Evolutionary conservation across 371 early-diverging fungal species (phyloP).

Genomic region (Circinella minor): DNA sequence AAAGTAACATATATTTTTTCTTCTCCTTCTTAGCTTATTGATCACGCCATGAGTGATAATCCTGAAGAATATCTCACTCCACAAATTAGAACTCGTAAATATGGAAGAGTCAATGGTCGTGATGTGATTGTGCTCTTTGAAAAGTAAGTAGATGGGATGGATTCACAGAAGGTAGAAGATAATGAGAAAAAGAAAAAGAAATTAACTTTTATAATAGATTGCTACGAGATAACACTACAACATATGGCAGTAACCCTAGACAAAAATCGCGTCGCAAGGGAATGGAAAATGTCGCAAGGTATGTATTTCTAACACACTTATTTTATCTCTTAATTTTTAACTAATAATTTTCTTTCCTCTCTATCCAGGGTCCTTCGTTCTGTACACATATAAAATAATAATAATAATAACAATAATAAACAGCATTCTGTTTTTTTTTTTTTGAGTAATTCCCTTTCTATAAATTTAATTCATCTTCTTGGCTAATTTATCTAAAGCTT

Average conservation of each 20-base stretch:
- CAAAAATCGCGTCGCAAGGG: constrained; percentile 39
- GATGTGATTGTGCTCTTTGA: constrained; percentile 77
- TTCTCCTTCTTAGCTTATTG: constrained; percentile 50
- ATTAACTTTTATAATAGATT: constrained; percentile 12
- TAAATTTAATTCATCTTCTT: constrained; percentile 26
- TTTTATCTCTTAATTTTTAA: too few relatives aligned
- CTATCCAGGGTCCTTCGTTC: constrained; percentile 41
- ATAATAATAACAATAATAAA: not conserved
- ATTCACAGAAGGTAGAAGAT: too few relatives aligned
- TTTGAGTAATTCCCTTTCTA: not conserved
- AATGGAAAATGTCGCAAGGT: constrained; percentile 60
- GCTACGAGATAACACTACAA: constrained; percentile 20
- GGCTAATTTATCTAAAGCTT: constrained; percentile 39
- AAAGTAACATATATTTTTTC: not conserved
- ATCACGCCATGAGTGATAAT: constrained; percentile 67
- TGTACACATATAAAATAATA: constrained; percentile 27
- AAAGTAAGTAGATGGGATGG: constrained; percentile 68
- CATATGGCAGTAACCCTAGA: constrained; percentile 11
- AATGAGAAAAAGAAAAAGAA: too few relatives aligned
- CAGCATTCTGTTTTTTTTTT: not conserved
- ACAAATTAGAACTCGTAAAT: constrained; percentile 62
- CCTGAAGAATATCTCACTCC: constrained; percentile 77
- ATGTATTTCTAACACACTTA: not conserved
- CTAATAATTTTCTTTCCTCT: not conserved
- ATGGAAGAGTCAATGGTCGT: constrained; percentile 61